Evolutionary conservation across 2,329 filamentous ascomycete species (phyloP).

Genomic region (Tolypocladium paradoxum): DNA sequence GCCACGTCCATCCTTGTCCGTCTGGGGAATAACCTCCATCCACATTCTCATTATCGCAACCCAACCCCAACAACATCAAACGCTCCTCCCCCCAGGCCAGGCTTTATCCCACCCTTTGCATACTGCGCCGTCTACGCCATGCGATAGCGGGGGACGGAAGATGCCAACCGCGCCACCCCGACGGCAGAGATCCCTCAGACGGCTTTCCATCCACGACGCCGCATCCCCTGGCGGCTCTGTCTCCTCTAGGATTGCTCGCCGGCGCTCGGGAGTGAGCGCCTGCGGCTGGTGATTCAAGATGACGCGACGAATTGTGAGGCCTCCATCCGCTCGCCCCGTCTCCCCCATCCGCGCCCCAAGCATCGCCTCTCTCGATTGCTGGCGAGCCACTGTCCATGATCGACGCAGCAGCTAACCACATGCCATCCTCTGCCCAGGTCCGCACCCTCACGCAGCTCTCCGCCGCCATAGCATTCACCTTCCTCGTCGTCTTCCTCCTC

Average conservation of each 20-base stretch:
- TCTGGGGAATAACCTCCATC: not conserved
- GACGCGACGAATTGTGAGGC: constrained; percentile 26
- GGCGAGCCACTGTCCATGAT: not conserved
- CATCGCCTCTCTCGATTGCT: not conserved
- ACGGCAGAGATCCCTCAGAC: not conserved
- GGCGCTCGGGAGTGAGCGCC: not conserved
- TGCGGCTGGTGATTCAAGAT: constrained; percentile 10
- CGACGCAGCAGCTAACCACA: not conserved
- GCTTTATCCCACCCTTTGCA: not conserved
- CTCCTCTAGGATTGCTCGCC: not conserved
- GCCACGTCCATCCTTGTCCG: not conserved
- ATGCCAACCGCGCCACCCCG: constrained; percentile 1
- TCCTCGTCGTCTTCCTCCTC: constrained; percentile 68
- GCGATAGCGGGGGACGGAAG: constrained; percentile 2
- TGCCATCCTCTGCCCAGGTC: constrained; percentile 27
- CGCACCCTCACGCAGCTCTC: constrained; percentile 67
- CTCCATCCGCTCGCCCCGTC: not conserved
- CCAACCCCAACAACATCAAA: not conserved
- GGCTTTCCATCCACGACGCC: not conserved
- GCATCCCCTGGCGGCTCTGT: not conserved
- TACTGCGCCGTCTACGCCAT: not conserved
- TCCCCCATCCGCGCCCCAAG: not conserved
- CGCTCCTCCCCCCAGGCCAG: not conserved
- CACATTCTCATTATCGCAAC: not conserved
- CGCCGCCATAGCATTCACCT: constrained; percentile 51